phyloP scores from a whole-genome alignment of 2,329 filamentous ascomycete genomes.

The Pleomassaria siparia region DNA sequence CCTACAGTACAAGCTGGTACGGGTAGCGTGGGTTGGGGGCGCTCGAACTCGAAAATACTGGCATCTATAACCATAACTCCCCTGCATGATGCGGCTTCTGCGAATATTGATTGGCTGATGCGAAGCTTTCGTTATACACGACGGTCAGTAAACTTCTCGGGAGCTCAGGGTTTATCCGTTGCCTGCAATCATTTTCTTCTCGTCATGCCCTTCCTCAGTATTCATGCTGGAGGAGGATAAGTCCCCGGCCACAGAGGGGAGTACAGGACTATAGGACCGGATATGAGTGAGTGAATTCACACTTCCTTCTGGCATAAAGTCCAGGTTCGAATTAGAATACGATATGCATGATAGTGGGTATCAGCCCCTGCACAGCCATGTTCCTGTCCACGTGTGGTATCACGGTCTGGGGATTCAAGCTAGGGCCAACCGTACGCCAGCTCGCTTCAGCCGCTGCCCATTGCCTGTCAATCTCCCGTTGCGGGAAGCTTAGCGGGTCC shows the following conservation, averaged over 20 bases:
- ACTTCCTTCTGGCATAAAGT: neutral
- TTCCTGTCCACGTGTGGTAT: slow-evolving; percentile 3
- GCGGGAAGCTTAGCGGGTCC: slow-evolving; percentile 6
- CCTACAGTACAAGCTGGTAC: neutral
- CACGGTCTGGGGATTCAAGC: slow-evolving; percentile 2
- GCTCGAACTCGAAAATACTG: neutral
- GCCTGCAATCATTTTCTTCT: too few relatives aligned
- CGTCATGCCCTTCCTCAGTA: neutral
- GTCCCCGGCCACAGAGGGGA: neutral
- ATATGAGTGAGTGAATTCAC: neutral
- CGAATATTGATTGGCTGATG: neutral
- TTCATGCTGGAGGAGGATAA: too few relatives aligned
- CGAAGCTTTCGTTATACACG: neutral
- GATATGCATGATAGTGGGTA: neutral
- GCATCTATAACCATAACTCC: neutral
- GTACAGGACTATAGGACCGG: too few relatives aligned
- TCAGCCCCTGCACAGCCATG: slow-evolving; percentile 12
- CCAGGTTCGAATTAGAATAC: neutral
- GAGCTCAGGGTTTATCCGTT: too few relatives aligned
- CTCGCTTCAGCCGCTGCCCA: slow-evolving; percentile 2
- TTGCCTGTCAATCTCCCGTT: slow-evolving; percentile 7
- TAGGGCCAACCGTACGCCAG: slow-evolving; percentile 12
- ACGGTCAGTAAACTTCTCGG: neutral
- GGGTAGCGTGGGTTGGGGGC: neutral
- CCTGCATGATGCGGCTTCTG: neutral